A percentile compares a stretch with the other conserved stretches of the same genome.
These are phyloP conservation scores for Hortiboletus rubellus DNA, from an alignment of 1,284 basidiomycete species.

Conservation along the genomic window DNA sequence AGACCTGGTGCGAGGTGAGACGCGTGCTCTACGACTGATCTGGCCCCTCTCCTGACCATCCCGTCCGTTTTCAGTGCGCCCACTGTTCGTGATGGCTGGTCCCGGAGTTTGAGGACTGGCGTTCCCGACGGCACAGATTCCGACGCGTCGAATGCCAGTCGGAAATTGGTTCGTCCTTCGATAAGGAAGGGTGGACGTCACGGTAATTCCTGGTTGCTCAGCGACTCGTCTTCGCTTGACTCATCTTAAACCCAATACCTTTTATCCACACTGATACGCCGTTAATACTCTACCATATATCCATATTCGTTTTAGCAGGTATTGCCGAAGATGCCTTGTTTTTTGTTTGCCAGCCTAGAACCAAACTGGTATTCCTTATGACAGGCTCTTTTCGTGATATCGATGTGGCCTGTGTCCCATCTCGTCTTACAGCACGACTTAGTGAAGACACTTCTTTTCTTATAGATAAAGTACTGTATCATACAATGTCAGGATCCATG, in stretches of 20 bases:
- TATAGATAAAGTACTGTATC: too few relatives aligned
- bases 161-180: conserved; percentile 2
- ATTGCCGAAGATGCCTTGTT: too few relatives aligned
- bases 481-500: too few relatives aligned
- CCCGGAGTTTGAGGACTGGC: conserved; percentile 8
- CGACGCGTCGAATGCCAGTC: conserved; percentile 17
- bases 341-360: too few relatives aligned
- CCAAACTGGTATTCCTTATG: too few relatives aligned
- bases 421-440: too few relatives aligned
- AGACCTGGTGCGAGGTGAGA: conserved; percentile 19
- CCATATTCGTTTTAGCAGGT: too few relatives aligned
- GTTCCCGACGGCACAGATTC: conserved; percentile 21
- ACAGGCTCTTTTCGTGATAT: too few relatives aligned
- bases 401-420: too few relatives aligned
- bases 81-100: conserved; percentile 10
- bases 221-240: not conserved
- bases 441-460: too few relatives aligned
- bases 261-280: not conserved
- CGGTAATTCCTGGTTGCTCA: conserved; percentile 18
- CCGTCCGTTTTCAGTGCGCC: not conserved
- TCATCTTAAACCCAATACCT: conserved; percentile 15
- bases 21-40: not conserved
- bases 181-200: not conserved
- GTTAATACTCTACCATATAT: not conserved
- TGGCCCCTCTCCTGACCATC: not conserved